These are phyloP conservation scores for Moniliophthora roreri DNA, from an alignment of 1,284 basidiomycete genomes.

Conservation along the genomic window DNA sequence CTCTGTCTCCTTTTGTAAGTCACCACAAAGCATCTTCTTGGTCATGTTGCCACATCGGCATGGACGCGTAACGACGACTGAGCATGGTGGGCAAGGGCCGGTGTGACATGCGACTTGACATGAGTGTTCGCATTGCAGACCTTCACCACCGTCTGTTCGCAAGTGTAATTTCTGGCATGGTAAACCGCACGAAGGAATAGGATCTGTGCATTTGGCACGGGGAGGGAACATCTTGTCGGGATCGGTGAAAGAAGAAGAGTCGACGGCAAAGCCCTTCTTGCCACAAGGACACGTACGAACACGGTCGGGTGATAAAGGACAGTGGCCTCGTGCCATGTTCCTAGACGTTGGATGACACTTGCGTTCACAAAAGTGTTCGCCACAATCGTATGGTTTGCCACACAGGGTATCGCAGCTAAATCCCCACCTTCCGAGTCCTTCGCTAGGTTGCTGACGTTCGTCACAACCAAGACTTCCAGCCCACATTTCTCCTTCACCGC, in stretches of 20 bases:
- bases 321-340: slow-evolving; percentile 46
- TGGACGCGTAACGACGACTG: slow-evolving; percentile 62
- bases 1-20: slow-evolving; percentile 43
- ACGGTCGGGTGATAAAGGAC: slow-evolving; percentile 70
- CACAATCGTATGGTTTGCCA: slow-evolving; percentile 75
- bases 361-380: slow-evolving; percentile 68
- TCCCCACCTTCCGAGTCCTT: slow-evolving; percentile 67
- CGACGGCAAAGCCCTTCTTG: slow-evolving; percentile 50
- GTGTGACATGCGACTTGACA: slow-evolving; percentile 63
- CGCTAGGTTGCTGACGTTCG: slow-evolving; percentile 37
- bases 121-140: slow-evolving; percentile 54
- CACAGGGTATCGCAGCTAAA: too few relatives aligned
- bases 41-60: slow-evolving; percentile 81
- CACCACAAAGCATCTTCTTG: slow-evolving; percentile 48
- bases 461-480: slow-evolving; percentile 16
- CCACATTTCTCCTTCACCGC: slow-evolving; percentile 54
- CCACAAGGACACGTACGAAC: slow-evolving; percentile 84
- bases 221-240: slow-evolving; percentile 37
- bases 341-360: slow-evolving; percentile 76
- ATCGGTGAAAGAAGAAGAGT: too few relatives aligned
- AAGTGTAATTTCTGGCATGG: slow-evolving; percentile 66
- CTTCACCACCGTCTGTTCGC: slow-evolving; percentile 22
- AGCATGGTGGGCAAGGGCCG: slow-evolving; percentile 76
- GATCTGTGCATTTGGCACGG: slow-evolving; percentile 66
- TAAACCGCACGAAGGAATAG: slow-evolving; percentile 77